Base-by-base conservation (phyloP, 129 eudicot genomes). In the Tagetes patula region DNA sequence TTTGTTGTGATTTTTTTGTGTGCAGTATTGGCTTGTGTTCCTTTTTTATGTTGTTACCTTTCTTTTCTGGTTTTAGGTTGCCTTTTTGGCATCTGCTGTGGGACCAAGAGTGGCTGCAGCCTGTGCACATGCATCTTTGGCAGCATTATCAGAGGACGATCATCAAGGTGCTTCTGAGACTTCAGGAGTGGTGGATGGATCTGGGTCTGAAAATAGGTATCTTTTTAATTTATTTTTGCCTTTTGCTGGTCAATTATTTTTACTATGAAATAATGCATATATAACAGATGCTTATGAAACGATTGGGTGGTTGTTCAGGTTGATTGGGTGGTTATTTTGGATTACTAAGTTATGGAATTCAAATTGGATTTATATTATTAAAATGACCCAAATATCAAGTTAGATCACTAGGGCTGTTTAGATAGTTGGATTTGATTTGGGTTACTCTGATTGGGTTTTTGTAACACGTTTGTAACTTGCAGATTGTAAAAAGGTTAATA, bases 101-200 rank as follows among this genome's bases (percentile, higher is more conserved):
- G 98, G 98, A 50, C 98, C 98, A 31, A 94, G 98, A 86, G 93
- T 94, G 78, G 98, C 98, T 75, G 95, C 98, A 58, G 98, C 96
- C 50, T 94, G 92, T 84, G 98, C 98, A 32, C 97, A 94, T 86
- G 97, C 96, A 75, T 86, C 96, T 68, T 85, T 94, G 80, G 96
- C 88, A 13, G 89, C 86, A 49, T 74, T 94, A 65, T 84, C 92
- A 6, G 87, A 84, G 78, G 90, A 83, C 71, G 88, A 80, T 71
- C 74, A 45, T 67, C 20, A 46, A 42, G 70, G 70, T 81, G 79
- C 78, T 62, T 71, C 83, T n/a, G 85, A 81, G 72, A 81, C 67
- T 42, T 41, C 68, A 7, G 67, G 69, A 64, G 81, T 64, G 50
- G 84, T 69, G 47, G 86, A 87, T 65, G 85, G 82, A 61, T 63